Base-by-base conservation (phyloP, 208 protist species). In the Trypanosoma conorhini region DNA sequence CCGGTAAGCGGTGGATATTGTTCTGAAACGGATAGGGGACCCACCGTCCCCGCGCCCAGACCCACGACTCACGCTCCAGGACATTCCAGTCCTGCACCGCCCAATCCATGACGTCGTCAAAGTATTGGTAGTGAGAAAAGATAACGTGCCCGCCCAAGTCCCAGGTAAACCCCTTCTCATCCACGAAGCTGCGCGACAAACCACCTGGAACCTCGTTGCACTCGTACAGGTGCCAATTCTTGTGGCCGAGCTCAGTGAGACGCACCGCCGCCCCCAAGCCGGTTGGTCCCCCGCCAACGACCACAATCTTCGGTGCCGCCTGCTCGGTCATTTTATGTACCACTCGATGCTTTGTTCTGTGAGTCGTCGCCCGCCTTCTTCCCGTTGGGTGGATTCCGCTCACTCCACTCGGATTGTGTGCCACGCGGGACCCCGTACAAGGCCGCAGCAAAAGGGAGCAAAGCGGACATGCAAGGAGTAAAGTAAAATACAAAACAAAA, bases 71-170 rank as follows among this genome's bases (percentile, higher is more conserved):
- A 33, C 89, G 83, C 73, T 88, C 64, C 28, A 87, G 79, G 12
- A 51, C 58, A 59, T 89, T 87, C 81, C 83, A 86, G 19, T 80
- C 62, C 35, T 64, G 15, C 21, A 92, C 54, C 9, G 82, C 68
- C 30, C 79, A 42, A 75, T 90, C 80, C 77, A 94, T 87, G 15
- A 90, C 77, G 35, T 87, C 81, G 67, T 94, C 88, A 67, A 92
- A 94, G 74, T 90, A 94, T 28, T 83, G 77, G 71, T 89, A 94
- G 76, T 94, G 88, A 1, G 86, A 92, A 63, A 94, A 94, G 70
- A 94, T 87, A 30, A 91, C 85, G 77, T 94, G 88, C 30, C 82
- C 88, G 26, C 88, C 88, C 40, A 92, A 75, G 70, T 94, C 88
- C 85, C 85, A 94, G 28, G 80, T 72, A 65, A 94, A 94, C n/a